Evolutionary conservation across 768 basidiomycete genomes (phyloP).

Genomic region (Auricularia sp.): DNA sequence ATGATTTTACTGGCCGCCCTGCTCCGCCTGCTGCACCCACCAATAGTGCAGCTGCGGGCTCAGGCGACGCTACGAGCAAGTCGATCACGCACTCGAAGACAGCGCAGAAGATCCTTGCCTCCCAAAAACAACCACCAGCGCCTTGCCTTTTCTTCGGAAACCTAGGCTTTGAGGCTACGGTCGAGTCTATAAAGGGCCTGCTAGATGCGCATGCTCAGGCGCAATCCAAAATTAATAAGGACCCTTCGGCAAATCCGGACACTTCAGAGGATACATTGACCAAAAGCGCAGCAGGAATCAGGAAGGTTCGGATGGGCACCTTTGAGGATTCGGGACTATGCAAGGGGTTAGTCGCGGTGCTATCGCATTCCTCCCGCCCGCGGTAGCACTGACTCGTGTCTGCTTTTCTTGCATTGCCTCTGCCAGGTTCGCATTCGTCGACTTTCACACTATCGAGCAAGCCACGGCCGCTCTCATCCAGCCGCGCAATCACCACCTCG

Average conservation of each 20-base stretch:
- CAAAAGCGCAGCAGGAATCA: constrained; percentile 41
- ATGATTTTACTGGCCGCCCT: constrained; percentile 65
- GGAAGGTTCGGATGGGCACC: constrained; percentile 86
- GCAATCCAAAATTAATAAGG: constrained; percentile 20
- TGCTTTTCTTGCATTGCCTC: not conserved
- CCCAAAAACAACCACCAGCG: constrained; percentile 75
- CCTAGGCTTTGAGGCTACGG: constrained; percentile 83
- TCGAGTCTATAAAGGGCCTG: constrained; percentile 58
- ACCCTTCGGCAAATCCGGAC: constrained; percentile 17
- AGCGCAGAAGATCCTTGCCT: constrained; percentile 64
- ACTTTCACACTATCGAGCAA: constrained; percentile 69
- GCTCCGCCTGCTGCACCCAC: constrained; percentile 30
- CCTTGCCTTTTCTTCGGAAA: constrained; percentile 91
- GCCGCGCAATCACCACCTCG: constrained; percentile 70
- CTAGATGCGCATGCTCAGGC: constrained; percentile 53
- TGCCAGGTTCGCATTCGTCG: constrained; percentile 83
- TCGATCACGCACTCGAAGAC: constrained; percentile 44
- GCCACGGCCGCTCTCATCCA: constrained; percentile 80
- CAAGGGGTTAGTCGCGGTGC: constrained; percentile 64
- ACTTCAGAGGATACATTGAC: constrained; percentile 24
- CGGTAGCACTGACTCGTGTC: not conserved
- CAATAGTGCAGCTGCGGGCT: constrained; percentile 9
- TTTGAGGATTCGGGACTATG: constrained; percentile 93
- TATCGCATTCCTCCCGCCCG: not conserved
- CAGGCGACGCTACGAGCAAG: constrained; percentile 18